Percentiles rank a stretch among this genome's conserved stretches.
These are phyloP conservation scores for Aspergillus ruber DNA, from an alignment of 2,329 filamentous ascomycete genomes.

Conservation along the genomic window DNA sequence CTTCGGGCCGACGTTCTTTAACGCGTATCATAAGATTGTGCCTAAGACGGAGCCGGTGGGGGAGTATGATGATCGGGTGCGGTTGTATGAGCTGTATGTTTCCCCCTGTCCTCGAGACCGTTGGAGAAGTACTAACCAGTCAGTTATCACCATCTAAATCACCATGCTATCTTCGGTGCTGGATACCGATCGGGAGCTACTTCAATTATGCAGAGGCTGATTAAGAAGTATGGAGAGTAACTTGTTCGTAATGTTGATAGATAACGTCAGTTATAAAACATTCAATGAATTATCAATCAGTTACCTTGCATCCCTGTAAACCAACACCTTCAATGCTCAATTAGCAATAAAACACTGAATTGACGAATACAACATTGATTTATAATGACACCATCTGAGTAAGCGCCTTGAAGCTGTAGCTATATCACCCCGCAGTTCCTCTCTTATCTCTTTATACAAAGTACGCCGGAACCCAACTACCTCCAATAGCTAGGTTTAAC, in stretches of 20 bases:
- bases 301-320: no score
- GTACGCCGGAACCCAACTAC: no score
- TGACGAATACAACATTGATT: no score
- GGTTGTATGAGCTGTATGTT: slow-evolving; percentile 74
- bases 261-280: no score
- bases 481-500: no score
- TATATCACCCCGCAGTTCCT: no score
- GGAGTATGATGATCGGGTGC: slow-evolving; percentile 79
- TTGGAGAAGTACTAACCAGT: slow-evolving; percentile 7
- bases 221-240: slow-evolving; percentile 60
- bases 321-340: no score
- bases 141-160: slow-evolving; percentile 86
- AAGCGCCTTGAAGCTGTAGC: no score
- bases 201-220: slow-evolving; percentile 68
- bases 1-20: slow-evolving; percentile 64
- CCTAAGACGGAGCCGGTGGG: slow-evolving; percentile 71
- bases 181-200: slow-evolving; percentile 71
- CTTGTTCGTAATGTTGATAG: neutral
- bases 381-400: no score
- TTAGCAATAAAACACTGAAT: no score
- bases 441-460: no score
- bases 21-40: slow-evolving; percentile 68
- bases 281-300: no score
- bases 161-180: slow-evolving; percentile 76
- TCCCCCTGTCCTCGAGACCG: neutral